These are phyloP conservation scores for Colletotrichum tropicale DNA, from an alignment of 2,329 filamentous ascomycete species.

Conservation along the genomic window DNA sequence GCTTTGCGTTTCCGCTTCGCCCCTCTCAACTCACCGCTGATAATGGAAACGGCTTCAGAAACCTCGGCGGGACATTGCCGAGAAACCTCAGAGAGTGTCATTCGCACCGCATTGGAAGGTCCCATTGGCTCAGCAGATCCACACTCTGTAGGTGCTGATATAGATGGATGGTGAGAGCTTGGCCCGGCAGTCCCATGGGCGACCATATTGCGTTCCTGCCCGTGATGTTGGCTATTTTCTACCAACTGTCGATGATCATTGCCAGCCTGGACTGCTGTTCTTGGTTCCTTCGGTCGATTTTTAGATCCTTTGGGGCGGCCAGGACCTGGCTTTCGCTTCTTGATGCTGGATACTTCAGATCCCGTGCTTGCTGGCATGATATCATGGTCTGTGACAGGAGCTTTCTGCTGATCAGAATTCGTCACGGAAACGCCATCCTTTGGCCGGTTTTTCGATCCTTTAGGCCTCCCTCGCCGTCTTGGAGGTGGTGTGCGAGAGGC, in stretches of 20 bases:
- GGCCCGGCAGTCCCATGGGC: background rate
- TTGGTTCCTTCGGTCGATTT: slow-evolving; percentile 46
- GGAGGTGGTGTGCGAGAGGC: background rate
- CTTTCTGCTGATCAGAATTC: background rate
- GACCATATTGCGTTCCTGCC: background rate
- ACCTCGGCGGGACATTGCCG: background rate
- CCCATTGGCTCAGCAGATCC: background rate
- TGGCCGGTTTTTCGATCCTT: slow-evolving; percentile 21
- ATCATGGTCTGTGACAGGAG: background rate
- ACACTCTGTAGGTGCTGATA: background rate
- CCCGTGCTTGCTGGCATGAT: background rate
- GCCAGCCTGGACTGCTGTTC: background rate
- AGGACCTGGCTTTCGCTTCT: slow-evolving; percentile 33
- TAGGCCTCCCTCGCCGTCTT: slow-evolving; percentile 25
- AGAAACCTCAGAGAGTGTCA: background rate
- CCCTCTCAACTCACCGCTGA: background rate
- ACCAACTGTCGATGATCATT: background rate
- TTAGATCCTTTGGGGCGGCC: slow-evolving; percentile 59
- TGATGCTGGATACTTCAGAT: slow-evolving; percentile 28
- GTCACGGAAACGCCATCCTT: background rate
- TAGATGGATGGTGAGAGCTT: background rate
- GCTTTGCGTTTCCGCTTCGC: background rate
- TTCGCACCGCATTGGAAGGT: background rate
- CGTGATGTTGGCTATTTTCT: background rate
- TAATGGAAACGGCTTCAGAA: background rate